A percentile compares a stretch with the other conserved stretches of the same genome.
phyloP scores from a whole-genome alignment of 2,329 filamentous ascomycete genomes.

The Colletotrichum aenigma region DNA sequence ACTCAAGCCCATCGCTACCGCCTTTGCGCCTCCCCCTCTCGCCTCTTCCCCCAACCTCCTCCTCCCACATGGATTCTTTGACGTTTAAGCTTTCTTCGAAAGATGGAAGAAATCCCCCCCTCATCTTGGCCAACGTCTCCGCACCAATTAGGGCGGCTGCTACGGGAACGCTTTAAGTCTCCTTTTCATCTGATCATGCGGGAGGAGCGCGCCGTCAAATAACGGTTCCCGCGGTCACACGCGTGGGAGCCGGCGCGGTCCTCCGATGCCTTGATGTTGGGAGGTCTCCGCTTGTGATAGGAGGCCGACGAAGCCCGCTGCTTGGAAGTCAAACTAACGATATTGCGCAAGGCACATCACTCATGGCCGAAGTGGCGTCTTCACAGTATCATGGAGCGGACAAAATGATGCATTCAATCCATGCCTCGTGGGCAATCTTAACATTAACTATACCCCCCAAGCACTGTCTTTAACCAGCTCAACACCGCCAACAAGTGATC shows the following conservation, averaged over 20 bases:
- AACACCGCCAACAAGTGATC: not conserved
- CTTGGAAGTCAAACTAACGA: not conserved
- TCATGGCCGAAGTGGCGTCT: not conserved
- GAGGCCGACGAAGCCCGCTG: not conserved
- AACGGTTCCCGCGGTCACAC: not conserved
- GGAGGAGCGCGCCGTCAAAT: not conserved
- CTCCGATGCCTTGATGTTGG: not conserved
- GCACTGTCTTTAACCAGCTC: not conserved
- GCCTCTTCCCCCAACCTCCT: not conserved
- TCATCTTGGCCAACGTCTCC: not conserved
- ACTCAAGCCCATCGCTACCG: not conserved
- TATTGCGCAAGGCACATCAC: not conserved
- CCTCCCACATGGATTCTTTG: not conserved
- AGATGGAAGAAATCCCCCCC: not conserved
- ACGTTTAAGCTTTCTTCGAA: not conserved
- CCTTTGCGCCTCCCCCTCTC: not conserved
- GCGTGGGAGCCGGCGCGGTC: not conserved
- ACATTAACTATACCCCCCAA: slow-evolving; percentile 11
- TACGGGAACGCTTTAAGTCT: not conserved
- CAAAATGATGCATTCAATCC: not conserved
- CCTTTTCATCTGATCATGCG: not conserved
- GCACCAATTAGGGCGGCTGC: not conserved
- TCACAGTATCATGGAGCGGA: not conserved
- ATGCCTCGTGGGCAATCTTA: not conserved
- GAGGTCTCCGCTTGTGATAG: not conserved